Conservation (phyloP, 257 asterid species). For the Apocynum venetum region DNA sequence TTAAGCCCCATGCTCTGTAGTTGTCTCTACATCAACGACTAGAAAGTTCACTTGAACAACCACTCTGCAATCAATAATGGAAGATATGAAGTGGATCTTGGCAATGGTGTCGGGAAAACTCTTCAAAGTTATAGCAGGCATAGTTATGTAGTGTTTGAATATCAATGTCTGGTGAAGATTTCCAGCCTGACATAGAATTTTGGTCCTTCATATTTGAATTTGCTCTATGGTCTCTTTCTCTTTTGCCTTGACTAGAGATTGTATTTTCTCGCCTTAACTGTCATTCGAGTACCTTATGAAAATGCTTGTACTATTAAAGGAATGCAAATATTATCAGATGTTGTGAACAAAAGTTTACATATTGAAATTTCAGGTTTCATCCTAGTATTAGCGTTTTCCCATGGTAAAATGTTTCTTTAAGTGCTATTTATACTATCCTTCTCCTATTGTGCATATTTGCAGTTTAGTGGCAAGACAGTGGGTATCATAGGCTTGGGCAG, state of each 20-base stretch:
- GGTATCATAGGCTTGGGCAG: constrained; percentile 86
- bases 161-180: neutral
- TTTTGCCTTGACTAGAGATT: neutral
- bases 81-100: neutral
- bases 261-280: neutral
- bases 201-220: neutral
- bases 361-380: neutral
- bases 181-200: neutral
- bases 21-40: neutral
- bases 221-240: neutral
- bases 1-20: neutral
- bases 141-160: neutral
- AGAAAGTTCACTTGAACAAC: neutral
- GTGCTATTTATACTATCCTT: neutral
- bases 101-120: too few relatives aligned
- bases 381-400: neutral
- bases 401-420: neutral
- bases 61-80: neutral
- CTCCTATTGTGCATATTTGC: constrained; percentile 18
- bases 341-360: neutral
- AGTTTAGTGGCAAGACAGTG: constrained; percentile 75
- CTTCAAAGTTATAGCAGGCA: neutral
- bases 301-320: neutral
- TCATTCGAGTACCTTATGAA: neutral
- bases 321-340: neutral